Base-by-base conservation (phyloP, 768 basidiomycete species). In the Serpula lacrymans region DNA sequence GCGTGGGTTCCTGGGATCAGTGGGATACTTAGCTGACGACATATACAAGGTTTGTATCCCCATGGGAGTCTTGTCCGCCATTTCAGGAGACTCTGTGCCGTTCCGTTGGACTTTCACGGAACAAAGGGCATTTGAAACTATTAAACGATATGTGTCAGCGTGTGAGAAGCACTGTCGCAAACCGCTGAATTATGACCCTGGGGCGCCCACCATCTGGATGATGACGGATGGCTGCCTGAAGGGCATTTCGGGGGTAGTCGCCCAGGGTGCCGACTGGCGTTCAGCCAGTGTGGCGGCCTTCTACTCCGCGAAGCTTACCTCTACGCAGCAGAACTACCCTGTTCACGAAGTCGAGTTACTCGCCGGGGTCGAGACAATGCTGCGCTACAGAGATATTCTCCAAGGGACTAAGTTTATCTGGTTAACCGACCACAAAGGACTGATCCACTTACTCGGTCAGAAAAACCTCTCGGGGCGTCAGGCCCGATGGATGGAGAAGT, bases 341-440 rank as follows among this genome's bases (percentile, higher is more conserved):
- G 29, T 40, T 0, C 65, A 67, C 37, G 68, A 70, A 46, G 50
- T 62, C 4, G 70, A 72, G 33, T 38, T 63, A 17, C 35, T 64
- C 12, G 59, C 57, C 0, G 60, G 63, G 0, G 52, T 74, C 0
- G 67, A 72, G 31, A 55, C 67, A 20, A 48, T 64, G 8, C 34
- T 44, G 3, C 63, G 63, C 0, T 25, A 34, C 9, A 23, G n/a
- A n/a, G n/a, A n/a, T n/a, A n/a, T n/a, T n/a, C n/a, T n/a, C n/a
- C n/a, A n/a, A n/a, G n/a, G n/a, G n/a, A n/a, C n/a, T n/a, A 23
- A 42, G 0, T 63, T 65, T 33, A 27, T 34, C 1, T 43, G 55
- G 7, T 47, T 46, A 12, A 60, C 62, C 1, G 64, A 65, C 38
- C 63, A 66, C 24, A 50, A 55, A 24, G 52, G 41, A 0, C 49